A percentile compares a stretch with the other conserved stretches of the same genome.
These are phyloP conservation scores for Hansenula lynferdii DNA, from an alignment of 1,139 yeast genomes.

Conservation along the genomic window DNA sequence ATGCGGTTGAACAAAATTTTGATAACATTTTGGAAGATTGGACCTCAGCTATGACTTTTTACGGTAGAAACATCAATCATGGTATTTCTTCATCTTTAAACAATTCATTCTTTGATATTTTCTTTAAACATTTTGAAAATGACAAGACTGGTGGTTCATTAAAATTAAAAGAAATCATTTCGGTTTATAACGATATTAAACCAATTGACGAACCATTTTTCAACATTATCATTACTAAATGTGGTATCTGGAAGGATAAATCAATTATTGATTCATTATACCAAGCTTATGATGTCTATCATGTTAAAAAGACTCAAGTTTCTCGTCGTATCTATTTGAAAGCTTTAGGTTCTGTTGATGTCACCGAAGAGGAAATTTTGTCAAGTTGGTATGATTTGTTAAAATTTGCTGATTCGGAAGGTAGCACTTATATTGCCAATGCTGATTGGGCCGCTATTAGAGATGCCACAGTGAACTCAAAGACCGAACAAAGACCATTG, in stretches of 20 bases:
- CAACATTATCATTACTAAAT: conserved; percentile 69
- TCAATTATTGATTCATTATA: conserved; percentile 44
- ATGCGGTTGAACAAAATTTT: conserved; percentile 50
- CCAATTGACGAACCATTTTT: conserved; percentile 71
- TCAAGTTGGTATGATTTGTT: conserved; percentile 59
- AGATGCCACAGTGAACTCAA: conserved; percentile 59
- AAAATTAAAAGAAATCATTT: conserved; percentile 53
- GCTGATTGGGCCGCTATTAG: conserved; percentile 89
- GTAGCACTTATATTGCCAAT: conserved; percentile 60
- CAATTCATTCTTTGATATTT: conserved; percentile 61
- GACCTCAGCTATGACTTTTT: conserved; percentile 55
- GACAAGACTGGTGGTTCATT: conserved; percentile 51
- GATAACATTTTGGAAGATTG: conserved; percentile 59
- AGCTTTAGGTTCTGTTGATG: conserved; percentile 63
- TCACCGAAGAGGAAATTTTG: conserved; percentile 50
- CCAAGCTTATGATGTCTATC: conserved; percentile 56
- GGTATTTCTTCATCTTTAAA: conserved; percentile 62
- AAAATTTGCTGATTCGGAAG: conserved; percentile 45
- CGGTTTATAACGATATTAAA: conserved; percentile 51
- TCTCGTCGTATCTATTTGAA: conserved; percentile 75
- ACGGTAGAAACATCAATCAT: conserved; percentile 60
- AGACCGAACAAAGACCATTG: conserved; percentile 38
- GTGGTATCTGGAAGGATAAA: conserved; percentile 65
- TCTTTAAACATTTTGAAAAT: conserved; percentile 55
- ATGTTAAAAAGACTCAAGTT: conserved; percentile 60